Conservation (phyloP, 495 filamentous ascomycete species). For the Xylaria flabelliformis region DNA sequence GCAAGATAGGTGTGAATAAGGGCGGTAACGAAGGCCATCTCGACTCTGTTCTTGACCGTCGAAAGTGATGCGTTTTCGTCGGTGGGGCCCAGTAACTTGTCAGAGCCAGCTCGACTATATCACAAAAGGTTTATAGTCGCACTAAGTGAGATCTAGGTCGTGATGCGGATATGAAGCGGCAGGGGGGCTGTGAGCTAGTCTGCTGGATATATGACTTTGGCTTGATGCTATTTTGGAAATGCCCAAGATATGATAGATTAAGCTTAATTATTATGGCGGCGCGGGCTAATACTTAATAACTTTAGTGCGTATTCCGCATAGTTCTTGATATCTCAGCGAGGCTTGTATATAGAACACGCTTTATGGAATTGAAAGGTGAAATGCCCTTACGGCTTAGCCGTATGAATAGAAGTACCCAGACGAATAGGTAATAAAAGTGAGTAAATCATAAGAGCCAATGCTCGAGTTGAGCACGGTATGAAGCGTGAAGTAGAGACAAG, state of each 20-base stretch:
- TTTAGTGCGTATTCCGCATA: background rate
- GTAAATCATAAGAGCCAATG: background rate
- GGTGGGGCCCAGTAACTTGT: slow-evolving; percentile 23
- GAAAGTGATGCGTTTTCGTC: background rate
- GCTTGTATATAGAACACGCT: background rate
- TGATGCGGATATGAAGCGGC: slow-evolving; percentile 26
- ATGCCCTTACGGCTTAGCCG: background rate
- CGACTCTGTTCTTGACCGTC: background rate
- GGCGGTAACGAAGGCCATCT: slow-evolving; percentile 15
- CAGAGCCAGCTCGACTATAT: slow-evolving; percentile 18
- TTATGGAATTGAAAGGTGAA: slow-evolving; percentile 5
- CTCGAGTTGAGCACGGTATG: background rate
- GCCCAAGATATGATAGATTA: slow-evolving; percentile 44
- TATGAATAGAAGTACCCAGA: background rate
- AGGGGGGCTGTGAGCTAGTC: slow-evolving; percentile 11
- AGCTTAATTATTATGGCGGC: slow-evolving; percentile 45
- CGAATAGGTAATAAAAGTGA: background rate
- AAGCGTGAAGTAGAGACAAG: slow-evolving; percentile 7
- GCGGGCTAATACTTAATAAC: background rate
- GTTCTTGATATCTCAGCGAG: background rate
- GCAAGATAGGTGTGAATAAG: slow-evolving; percentile 15
- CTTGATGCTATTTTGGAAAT: slow-evolving; percentile 48
- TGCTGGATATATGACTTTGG: slow-evolving; percentile 9
- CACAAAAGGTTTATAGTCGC: slow-evolving; percentile 18
- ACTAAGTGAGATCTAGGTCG: slow-evolving; percentile 36